phyloP scores from a whole-genome alignment of 805 yeast genomes.

The Candida palmyrensis region DNA sequence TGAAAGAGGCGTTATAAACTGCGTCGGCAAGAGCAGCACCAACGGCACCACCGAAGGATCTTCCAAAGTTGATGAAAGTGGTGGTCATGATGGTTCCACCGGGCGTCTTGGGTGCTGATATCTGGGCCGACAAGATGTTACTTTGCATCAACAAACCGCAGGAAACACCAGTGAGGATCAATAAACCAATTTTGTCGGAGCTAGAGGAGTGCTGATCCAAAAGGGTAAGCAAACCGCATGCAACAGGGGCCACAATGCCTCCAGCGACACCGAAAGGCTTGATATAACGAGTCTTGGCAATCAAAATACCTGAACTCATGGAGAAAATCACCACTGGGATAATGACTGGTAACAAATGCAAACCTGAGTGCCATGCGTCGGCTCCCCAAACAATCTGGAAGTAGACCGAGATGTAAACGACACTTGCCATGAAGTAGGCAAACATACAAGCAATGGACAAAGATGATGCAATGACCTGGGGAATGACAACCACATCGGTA shows the following conservation, averaged over 20 bases:
- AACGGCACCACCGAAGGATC: constrained; percentile 44
- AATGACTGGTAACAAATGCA: constrained; percentile 39
- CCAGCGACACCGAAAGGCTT: constrained; percentile 37
- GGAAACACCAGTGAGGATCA: constrained; percentile 43
- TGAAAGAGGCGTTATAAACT: constrained; percentile 26
- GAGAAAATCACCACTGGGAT: constrained; percentile 35
- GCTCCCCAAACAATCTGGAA: constrained; percentile 44
- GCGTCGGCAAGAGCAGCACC: constrained; percentile 39
- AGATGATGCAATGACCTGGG: constrained; percentile 34
- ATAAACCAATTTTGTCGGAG: constrained; percentile 37
- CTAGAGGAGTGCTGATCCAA: constrained; percentile 32
- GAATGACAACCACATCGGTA: constrained; percentile 33
- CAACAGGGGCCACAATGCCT: constrained; percentile 33
- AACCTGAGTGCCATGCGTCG: constrained; percentile 42
- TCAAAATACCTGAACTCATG: constrained; percentile 29
- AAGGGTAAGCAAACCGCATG: constrained; percentile 41
- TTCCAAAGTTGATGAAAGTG: constrained; percentile 37
- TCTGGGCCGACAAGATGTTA: constrained; percentile 38
- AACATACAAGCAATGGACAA: constrained; percentile 26
- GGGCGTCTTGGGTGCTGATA: constrained; percentile 46
- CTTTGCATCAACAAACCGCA: constrained; percentile 47
- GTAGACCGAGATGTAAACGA: constrained; percentile 28
- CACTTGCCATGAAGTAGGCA: constrained; percentile 31
- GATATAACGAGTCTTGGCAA: constrained; percentile 34
- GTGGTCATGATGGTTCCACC: constrained; percentile 48